Evolutionary conservation across 179 eudicot species (phyloP).

Genomic region (Spergularia azorica): DNA sequence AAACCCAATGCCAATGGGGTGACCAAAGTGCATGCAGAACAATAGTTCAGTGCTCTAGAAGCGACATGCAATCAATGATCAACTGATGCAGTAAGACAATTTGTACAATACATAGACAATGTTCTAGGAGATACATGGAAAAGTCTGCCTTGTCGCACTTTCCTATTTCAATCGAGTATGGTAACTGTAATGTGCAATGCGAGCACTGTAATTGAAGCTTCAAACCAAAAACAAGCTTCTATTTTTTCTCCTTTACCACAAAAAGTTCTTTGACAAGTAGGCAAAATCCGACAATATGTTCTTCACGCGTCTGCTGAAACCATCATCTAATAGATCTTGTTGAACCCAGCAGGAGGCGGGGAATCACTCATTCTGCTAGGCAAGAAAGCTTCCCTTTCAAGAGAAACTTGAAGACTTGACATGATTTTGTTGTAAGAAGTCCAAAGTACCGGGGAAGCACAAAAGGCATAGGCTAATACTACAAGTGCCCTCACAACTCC

Average conservation of each 20-base stretch:
- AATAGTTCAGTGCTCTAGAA: too few relatives aligned
- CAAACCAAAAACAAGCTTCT: background rate
- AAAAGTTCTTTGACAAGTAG: background rate
- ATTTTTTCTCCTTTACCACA: background rate
- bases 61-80: background rate
- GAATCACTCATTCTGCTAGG: constrained; percentile 61
- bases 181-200: background rate
- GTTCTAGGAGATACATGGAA: background rate
- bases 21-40: background rate
- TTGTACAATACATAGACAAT: background rate
- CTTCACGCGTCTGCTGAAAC: background rate
- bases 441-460: constrained; percentile 68
- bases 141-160: background rate
- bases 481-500: constrained; percentile 75
- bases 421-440: constrained; percentile 41
- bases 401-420: constrained; percentile 54
- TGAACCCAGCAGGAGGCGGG: constrained; percentile 48
- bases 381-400: constrained; percentile 76
- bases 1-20: background rate
- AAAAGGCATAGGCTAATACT: constrained; percentile 64
- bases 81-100: background rate
- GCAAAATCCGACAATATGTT: background rate
- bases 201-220: background rate
- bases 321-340: constrained; percentile 53
- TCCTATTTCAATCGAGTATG: background rate